phyloP scores from a whole-genome alignment of 257 asterid species.

The Agastache rugosa region DNA sequence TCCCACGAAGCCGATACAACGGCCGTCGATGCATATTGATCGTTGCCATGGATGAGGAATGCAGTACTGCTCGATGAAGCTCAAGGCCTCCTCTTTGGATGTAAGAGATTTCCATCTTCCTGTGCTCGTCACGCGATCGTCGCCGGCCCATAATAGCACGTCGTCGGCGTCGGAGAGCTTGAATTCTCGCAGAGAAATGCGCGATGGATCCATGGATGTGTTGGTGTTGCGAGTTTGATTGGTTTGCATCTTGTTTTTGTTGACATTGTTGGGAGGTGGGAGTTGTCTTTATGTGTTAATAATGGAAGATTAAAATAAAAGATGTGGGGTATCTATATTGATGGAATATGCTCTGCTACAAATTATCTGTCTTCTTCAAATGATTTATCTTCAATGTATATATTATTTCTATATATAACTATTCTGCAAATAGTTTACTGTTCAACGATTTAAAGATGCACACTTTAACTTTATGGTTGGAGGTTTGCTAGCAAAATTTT shows the following conservation, averaged over 20 bases:
- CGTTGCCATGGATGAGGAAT: slow-evolving; percentile 60
- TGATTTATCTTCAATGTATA: neutral
- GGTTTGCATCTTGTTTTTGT: neutral
- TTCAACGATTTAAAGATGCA: too few species aligned
- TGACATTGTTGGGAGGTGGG: neutral
- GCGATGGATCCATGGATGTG: slow-evolving; percentile 44
- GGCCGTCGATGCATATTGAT: slow-evolving; percentile 55
- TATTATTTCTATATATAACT: too few species aligned
- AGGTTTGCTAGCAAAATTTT: too few species aligned
- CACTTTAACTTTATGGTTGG: too few species aligned
- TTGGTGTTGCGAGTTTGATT: neutral
- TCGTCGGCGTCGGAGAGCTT: slow-evolving; percentile 47
- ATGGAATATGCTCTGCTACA: neutral
- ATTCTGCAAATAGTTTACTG: too few species aligned
- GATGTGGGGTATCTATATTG: neutral
- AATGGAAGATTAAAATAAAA: neutral
- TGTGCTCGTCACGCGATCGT: slow-evolving; percentile 49
- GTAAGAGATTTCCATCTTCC: slow-evolving; percentile 46
- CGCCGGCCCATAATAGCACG: slow-evolving; percentile 58
- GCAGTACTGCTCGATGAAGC: slow-evolving; percentile 50
- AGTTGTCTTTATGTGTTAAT: neutral
- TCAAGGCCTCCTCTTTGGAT: slow-evolving; percentile 49
- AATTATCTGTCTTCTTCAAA: neutral
- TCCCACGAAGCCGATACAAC: slow-evolving; percentile 39
- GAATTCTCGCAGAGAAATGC: slow-evolving; percentile 50